Base-by-base conservation (phyloP, 768 basidiomycete genomes). In the Russula abietina region DNA sequence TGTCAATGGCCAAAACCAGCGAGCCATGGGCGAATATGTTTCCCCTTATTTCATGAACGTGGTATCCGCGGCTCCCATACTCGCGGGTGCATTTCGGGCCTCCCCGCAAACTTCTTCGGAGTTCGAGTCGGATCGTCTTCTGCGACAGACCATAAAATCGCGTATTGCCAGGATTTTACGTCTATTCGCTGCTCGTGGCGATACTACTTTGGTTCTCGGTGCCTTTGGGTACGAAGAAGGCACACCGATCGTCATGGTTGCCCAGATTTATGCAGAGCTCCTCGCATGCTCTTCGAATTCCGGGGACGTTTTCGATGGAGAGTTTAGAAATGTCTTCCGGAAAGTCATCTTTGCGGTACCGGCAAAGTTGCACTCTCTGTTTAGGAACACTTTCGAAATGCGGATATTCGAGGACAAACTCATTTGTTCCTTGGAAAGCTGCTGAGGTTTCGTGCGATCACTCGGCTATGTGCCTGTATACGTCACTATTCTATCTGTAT, bases 1-100 rank as follows among this genome's bases (percentile, higher is more conserved):
- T 38, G 51, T 66, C 26, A 64, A 66, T 41, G 58, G 39, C 6
- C 65, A 64, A 59, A 66, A 57, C 39, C 65, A 64, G 52, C 48
- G 41, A 16, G 63, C 59, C 1, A 65, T 67, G 66, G 63, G 63
- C 55, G 66, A 67, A 36, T 65, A 65, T 19, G 66, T 61, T n/a
- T 52, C 63, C 14, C 66, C 66, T 22, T 67, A 67, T 52, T 38
- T 36, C 36, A 65, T 65, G 63, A 67, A 67, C 52, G 66, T 67
- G 16, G n/a, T 65, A 16, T 67, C 63, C 17, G 59, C 54, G 24
- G 45, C 54, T 3, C 62, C 65, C 17, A 28, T 56, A 17, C 49
- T 48, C 33, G 60, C 52, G 16, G 30, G 30, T 26, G 6, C 53
- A 4, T 55, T 50, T 48, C 49, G 30, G 46, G 46, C 55, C n/a